phyloP scores from a whole-genome alignment of 2,329 filamentous ascomycete species.

The Fusarium nurragi region DNA sequence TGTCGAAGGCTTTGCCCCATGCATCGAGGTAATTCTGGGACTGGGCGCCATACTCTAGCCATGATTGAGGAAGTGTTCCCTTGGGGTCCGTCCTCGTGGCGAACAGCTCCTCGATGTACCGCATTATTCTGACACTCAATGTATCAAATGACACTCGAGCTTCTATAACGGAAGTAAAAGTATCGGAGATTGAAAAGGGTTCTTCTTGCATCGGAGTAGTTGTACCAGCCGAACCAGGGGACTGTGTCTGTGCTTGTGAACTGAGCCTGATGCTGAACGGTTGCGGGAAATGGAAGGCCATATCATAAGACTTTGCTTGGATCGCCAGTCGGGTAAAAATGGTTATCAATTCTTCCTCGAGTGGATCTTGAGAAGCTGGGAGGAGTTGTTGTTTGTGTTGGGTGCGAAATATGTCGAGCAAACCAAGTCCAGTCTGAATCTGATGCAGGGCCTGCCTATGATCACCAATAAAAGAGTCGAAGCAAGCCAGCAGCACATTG shows the following conservation, averaged over 20 bases:
- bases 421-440: slow-evolving; percentile 66
- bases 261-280: slow-evolving; percentile 65
- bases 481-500: slow-evolving; percentile 72
- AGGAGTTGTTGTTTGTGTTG: slow-evolving; percentile 50
- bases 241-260: slow-evolving; percentile 47
- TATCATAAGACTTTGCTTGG: slow-evolving; percentile 73
- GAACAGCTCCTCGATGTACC: slow-evolving; percentile 65
- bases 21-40: slow-evolving; percentile 62
- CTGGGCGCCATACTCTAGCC: slow-evolving; percentile 58
- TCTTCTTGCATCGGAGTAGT: slow-evolving; percentile 52
- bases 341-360: slow-evolving; percentile 68
- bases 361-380: slow-evolving; percentile 54
- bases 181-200: slow-evolving; percentile 39
- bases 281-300: slow-evolving; percentile 73
- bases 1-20: slow-evolving; percentile 67
- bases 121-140: slow-evolving; percentile 65
- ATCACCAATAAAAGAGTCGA: slow-evolving; percentile 73
- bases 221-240: slow-evolving; percentile 54
- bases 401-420: slow-evolving; percentile 63
- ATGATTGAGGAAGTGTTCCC: slow-evolving; percentile 60
- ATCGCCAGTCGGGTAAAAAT: slow-evolving; percentile 72
- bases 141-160: slow-evolving; percentile 66
- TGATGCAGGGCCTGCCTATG: slow-evolving; percentile 69
- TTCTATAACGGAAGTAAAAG: slow-evolving; percentile 62
- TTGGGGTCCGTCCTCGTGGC: slow-evolving; percentile 61